Conservation (phyloP, 805 yeast species). For the Peterozyma xylosa region DNA sequence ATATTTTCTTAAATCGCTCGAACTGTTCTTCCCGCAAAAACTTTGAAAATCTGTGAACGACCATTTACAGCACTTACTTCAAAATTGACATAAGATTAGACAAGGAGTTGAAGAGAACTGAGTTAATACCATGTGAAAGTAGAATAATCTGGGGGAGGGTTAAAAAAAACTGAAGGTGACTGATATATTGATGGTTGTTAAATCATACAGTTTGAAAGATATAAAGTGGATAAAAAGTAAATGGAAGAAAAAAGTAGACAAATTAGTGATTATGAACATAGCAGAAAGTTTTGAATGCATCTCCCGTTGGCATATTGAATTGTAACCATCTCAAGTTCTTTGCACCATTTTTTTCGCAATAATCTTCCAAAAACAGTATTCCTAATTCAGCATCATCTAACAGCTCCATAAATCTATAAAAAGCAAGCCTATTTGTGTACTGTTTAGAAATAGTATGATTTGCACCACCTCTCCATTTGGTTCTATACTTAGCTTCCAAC, state of each 20-base stretch:
- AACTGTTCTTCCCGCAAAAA: too few species aligned
- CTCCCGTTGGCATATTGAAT: slow-evolving; percentile 7
- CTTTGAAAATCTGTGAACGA: too few species aligned
- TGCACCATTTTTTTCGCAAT: slow-evolving; percentile 5
- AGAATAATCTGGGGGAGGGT: too few species aligned
- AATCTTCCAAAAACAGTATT: slow-evolving; percentile 7
- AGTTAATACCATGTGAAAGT: too few species aligned
- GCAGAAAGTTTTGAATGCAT: slow-evolving; percentile 2
- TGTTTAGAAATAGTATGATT: slow-evolving; percentile 22
- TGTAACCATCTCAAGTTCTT: slow-evolving; percentile 8
- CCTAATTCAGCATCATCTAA: slow-evolving; percentile 6
- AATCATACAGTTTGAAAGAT: neutral
- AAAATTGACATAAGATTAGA: too few species aligned
- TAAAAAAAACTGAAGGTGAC: too few species aligned
- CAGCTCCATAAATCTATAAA: slow-evolving; percentile 6
- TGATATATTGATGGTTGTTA: too few species aligned
- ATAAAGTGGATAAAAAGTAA: neutral
- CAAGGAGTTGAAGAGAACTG: too few species aligned
- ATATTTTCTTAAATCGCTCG: too few species aligned
- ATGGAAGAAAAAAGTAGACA: neutral
- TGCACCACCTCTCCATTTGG: slow-evolving; percentile 30
- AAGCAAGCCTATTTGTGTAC: slow-evolving; percentile 11
- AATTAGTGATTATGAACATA: neutral
- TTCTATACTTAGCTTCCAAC: slow-evolving; percentile 31
- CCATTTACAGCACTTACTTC: too few species aligned